Evolutionary conservation across 2,329 filamentous ascomycete species (phyloP).

Genomic region (Exophiala sp.): DNA sequence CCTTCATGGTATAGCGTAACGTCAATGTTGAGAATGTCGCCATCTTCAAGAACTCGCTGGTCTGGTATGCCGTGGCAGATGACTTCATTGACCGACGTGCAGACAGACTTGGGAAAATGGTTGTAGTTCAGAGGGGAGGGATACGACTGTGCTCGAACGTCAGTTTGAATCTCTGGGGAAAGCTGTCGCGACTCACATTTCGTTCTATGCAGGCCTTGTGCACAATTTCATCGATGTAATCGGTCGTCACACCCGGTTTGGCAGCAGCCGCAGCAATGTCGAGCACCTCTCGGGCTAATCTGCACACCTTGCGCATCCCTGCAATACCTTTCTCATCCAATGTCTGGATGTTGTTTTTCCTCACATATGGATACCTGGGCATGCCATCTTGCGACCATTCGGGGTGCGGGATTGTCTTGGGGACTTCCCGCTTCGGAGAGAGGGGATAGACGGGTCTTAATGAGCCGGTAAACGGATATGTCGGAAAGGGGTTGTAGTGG

Average conservation of each 20-base stretch:
- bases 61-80: slow-evolving; percentile 99
- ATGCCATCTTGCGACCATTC: slow-evolving; percentile 86
- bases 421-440: slow-evolving; percentile 64
- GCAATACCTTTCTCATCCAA: slow-evolving; percentile 74
- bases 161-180: slow-evolving; percentile 5
- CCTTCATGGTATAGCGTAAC: slow-evolving; percentile 90
- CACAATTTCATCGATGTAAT: slow-evolving; percentile 89
- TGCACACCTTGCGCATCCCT: slow-evolving; percentile 88
- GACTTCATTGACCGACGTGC: slow-evolving; percentile 92
- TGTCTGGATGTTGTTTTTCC: slow-evolving; percentile 74
- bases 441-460: slow-evolving; percentile 84
- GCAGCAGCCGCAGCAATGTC: slow-evolving; percentile 81
- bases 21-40: slow-evolving; percentile 96
- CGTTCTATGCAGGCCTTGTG: slow-evolving; percentile 92
- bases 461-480: slow-evolving; percentile 72
- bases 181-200: slow-evolving; percentile 56
- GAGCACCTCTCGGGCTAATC: slow-evolving; percentile 79
- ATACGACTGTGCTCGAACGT: slow-evolving; percentile 61
- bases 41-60: slow-evolving; percentile 75
- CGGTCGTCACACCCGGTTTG: slow-evolving; percentile 89
- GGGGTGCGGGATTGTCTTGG: slow-evolving; percentile 72
- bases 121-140: slow-evolving; percentile 93
- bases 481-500: slow-evolving; percentile 85
- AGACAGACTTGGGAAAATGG: slow-evolving; percentile 95
- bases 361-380: slow-evolving; percentile 59